Conservation (phyloP, 768 basidiomycete species). For the Tylopilus intermedius region DNA sequence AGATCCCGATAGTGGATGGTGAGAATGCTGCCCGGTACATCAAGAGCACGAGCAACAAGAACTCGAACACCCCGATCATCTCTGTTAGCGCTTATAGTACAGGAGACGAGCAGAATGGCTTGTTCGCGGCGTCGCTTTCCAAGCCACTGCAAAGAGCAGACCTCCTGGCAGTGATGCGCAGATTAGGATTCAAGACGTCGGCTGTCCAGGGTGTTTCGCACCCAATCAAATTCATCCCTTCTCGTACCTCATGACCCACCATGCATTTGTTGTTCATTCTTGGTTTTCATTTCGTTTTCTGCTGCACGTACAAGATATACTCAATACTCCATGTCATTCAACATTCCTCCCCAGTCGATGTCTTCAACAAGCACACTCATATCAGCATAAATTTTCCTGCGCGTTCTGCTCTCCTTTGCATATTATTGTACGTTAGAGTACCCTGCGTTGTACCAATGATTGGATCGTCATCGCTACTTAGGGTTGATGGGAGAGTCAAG, state of each 20-base stretch:
- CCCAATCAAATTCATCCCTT: conserved; percentile 48
- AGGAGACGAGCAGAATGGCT: conserved; percentile 59
- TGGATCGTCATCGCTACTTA: neutral
- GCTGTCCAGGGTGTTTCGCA: conserved; percentile 55
- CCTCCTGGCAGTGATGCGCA: conserved; percentile 73
- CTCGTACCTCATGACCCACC: conserved; percentile 25
- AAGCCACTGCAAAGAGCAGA: conserved; percentile 91
- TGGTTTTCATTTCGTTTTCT: conserved; percentile 29
- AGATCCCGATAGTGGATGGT: conserved; percentile 65
- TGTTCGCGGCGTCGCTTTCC: conserved; percentile 77
- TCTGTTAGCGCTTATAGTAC: conserved; percentile 87
- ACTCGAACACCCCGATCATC: conserved; percentile 87
- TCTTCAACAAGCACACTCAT: conserved; percentile 27
- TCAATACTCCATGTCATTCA: conserved; percentile 32
- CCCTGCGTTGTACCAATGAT: conserved; percentile 12
- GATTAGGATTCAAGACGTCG: conserved; percentile 87
- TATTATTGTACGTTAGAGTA: conserved; percentile 43
- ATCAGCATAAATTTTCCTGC: conserved; percentile 21
- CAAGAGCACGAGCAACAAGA: conserved; percentile 94
- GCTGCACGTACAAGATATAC: conserved; percentile 27
- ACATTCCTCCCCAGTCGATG: conserved; percentile 20
- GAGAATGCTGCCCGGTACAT: conserved; percentile 97
- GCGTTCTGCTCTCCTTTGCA: conserved; percentile 31
- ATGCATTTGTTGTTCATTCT: conserved; percentile 21
- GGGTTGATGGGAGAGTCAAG: neutral